Evolutionary conservation across 495 filamentous ascomycete species (phyloP).

Genomic region (Corynascus novoguineensis): DNA sequence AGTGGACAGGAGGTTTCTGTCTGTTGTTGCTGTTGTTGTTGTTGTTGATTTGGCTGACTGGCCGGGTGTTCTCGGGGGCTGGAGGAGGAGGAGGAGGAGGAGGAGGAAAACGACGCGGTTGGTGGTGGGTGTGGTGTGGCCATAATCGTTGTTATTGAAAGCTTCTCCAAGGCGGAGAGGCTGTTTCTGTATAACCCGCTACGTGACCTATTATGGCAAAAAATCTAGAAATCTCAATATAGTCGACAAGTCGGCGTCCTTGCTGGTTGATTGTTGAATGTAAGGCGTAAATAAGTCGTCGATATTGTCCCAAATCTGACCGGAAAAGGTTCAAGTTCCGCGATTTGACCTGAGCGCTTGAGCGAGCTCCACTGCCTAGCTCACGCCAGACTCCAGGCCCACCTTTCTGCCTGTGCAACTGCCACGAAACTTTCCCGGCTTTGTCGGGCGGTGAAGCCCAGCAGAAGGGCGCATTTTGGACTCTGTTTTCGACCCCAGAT

Average conservation of each 20-base stretch:
- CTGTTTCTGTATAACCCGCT: too few species aligned
- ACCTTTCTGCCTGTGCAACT: background rate
- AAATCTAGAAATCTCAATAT: background rate
- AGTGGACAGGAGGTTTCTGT: slow-evolving; percentile 1
- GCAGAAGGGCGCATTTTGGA: slow-evolving; percentile 8
- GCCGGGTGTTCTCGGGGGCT: slow-evolving; percentile 7
- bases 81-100: slow-evolving; percentile 1
- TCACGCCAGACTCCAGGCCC: background rate
- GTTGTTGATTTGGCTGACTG: slow-evolving; percentile 6
- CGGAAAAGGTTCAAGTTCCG: background rate
- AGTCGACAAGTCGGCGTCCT: too few species aligned
- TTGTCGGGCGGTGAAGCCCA: slow-evolving; percentile 17
- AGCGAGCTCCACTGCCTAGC: background rate
- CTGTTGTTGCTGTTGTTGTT: slow-evolving; percentile 1
- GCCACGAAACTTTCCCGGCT: slow-evolving; percentile 6
- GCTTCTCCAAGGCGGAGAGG: too few species aligned
- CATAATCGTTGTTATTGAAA: background rate
- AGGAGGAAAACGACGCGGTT: slow-evolving; percentile 1
- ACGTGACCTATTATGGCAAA: too few species aligned
- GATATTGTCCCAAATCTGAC: background rate
- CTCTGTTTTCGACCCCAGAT: background rate
- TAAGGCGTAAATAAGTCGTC: background rate
- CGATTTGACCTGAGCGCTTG: background rate
- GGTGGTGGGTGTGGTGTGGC: slow-evolving; percentile 6
- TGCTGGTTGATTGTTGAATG: too few species aligned